A percentile compares a stretch with the other conserved stretches of the same genome.
These are phyloP conservation scores for Pseudotulostoma volvatum DNA, from an alignment of 495 filamentous ascomycete species.

Conservation along the genomic window DNA sequence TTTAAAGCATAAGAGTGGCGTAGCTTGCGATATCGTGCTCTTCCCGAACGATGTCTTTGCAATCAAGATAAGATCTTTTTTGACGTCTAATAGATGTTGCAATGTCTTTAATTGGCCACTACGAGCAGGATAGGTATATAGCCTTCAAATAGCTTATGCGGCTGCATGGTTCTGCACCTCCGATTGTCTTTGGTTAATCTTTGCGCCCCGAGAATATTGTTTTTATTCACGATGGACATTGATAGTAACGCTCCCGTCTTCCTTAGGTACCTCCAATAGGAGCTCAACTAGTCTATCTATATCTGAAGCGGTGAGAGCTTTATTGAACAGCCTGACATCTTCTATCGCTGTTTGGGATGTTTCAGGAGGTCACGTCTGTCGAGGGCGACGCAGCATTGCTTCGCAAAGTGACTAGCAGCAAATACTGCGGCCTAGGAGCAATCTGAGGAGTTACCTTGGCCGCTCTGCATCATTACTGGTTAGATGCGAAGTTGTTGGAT, in stretches of 20 bases:
- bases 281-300: not conserved
- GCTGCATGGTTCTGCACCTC: not conserved
- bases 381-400: too few species aligned
- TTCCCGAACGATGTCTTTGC: slow-evolving; percentile 8
- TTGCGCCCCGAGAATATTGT: not conserved
- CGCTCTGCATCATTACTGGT: too few species aligned
- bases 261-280: not conserved
- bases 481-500: too few species aligned
- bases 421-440: too few species aligned
- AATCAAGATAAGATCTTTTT: slow-evolving; percentile 5
- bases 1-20: slow-evolving; percentile 3
- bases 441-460: too few species aligned
- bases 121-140: slow-evolving; percentile 4
- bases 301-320: not conserved
- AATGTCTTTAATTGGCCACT: slow-evolving; percentile 4
- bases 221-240: not conserved
- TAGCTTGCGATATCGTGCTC: slow-evolving; percentile 4
- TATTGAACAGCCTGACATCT: not conserved
- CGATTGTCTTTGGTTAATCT: not conserved
- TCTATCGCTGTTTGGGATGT: not conserved
- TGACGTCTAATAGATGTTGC: slow-evolving; percentile 5
- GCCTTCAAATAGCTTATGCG: not conserved
- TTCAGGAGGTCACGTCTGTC: too few species aligned
- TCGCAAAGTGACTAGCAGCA: too few species aligned
- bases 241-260: not conserved